Evolutionary conservation across 2,329 filamentous ascomycete species (phyloP).

Genomic region (Clarireedia hainanense): DNA sequence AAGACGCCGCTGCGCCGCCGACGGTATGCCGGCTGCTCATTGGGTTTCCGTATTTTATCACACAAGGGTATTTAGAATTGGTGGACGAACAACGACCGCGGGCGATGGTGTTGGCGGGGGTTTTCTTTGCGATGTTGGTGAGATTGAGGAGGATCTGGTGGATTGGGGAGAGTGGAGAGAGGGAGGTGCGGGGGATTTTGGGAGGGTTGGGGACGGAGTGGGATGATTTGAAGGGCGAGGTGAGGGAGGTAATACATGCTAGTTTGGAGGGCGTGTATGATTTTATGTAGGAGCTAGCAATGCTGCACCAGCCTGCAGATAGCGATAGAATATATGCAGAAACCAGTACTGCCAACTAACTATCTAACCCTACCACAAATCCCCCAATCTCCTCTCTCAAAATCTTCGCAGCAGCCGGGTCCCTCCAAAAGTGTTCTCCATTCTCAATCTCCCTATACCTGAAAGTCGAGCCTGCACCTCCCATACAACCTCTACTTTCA

Average conservation of each 20-base stretch:
- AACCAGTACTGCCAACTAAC: background rate
- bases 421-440: slow-evolving; percentile 7
- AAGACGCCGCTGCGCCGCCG: background rate
- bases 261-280: background rate
- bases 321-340: no score
- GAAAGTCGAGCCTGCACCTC: background rate
- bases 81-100: slow-evolving; percentile 10
- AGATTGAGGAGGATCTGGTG: slow-evolving; percentile 28
- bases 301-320: no score
- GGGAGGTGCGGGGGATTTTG: slow-evolving; percentile 9
- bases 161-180: slow-evolving; percentile 16
- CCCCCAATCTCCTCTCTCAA: background rate
- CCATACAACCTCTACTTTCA: background rate
- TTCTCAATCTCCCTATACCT: background rate
- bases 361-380: background rate
- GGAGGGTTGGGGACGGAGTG: background rate
- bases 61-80: slow-evolving; percentile 8
- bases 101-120: slow-evolving; percentile 17
- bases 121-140: slow-evolving; percentile 28
- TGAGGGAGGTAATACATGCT: background rate
- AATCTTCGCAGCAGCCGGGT: background rate
- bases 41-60: slow-evolving; percentile 8
- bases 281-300: background rate
- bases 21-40: slow-evolving; percentile 6
- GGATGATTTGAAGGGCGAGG: background rate